Evolutionary conservation across 192 early-diverging fungal species (phyloP).

Genomic region (Linnemannia elongata): DNA sequence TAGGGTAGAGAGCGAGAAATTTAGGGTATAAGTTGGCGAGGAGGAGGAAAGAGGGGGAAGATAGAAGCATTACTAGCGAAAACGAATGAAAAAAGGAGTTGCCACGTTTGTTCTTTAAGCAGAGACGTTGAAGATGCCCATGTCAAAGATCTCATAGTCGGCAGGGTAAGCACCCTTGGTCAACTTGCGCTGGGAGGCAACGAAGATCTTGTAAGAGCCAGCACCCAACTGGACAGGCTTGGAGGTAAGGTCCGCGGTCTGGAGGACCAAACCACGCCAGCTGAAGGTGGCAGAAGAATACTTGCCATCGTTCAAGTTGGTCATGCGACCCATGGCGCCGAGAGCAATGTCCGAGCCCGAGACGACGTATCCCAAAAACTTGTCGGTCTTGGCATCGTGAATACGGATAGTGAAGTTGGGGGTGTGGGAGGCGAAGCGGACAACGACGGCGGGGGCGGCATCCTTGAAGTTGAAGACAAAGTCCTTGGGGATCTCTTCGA

Average conservation of each 20-base stretch:
- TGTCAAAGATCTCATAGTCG: constrained; percentile 36
- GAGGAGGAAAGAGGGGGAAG: not conserved
- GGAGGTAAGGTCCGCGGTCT: not conserved
- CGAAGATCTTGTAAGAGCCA: constrained; percentile 22
- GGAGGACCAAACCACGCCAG: constrained; percentile 21
- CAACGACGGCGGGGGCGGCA: constrained; percentile 7
- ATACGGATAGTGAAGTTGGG: constrained; percentile 27
- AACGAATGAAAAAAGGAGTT: not conserved
- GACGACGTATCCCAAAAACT: constrained; percentile 19
- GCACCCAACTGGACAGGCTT: constrained; percentile 9
- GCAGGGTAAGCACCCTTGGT: constrained; percentile 30
- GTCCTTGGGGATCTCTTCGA: constrained; percentile 6
- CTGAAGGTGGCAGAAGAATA: not conserved
- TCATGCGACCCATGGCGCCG: constrained; percentile 8
- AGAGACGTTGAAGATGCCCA: constrained; percentile 16
- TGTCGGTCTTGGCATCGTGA: constrained; percentile 4
- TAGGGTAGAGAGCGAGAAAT: too few species aligned
- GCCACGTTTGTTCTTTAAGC: not conserved
- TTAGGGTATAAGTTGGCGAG: too few species aligned
- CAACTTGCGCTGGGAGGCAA: constrained; percentile 32
- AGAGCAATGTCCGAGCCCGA: not conserved
- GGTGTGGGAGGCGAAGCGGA: constrained; percentile 33
- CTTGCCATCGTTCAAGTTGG: constrained; percentile 1
- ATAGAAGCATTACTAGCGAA: not conserved
- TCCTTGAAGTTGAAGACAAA: constrained; percentile 13